Evolutionary conservation across 2,329 filamentous ascomycete genomes (phyloP), one percentile per base, ranked within the genome.

Genomic region (Pyrenophora seminiperda): DNA sequence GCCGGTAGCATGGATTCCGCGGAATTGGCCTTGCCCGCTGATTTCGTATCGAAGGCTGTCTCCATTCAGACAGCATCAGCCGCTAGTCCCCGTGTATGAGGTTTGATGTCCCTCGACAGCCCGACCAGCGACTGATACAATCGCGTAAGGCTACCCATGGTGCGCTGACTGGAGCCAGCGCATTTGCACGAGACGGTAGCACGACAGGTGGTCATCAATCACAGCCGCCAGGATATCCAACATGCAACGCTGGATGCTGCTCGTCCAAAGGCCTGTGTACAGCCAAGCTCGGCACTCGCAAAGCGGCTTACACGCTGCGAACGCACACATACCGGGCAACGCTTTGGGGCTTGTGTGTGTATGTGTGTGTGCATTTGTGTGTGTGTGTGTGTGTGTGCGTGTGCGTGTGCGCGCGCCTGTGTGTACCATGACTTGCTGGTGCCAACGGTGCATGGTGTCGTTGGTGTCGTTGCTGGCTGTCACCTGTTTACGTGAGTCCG

Each of bases 121-220:
- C 30, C 17, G 47, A 48, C 47, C 56, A 24, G 54, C 48, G 13
- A 29, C 27, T 57, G 54, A 52, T 55, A 55, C 59, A 17, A 47
- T 50, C 41, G 40, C 42, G 18, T 47, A 51, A 56, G 54, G 47
- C 54, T 56, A 46, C 55, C 54, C 45, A 47, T 59, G 57, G 51
- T 54, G 42, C 50, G 32, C 46, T 65, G 53, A 65, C 58, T 68
- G 64, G 64, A 66, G 65, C 64, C 67, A 70, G 61, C 66, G 53
- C 65, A 68, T 58, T 20, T 54, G 44, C 47, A 43, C 31, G 36
- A 34, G 24, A 37, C 19, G 36, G 59, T 68, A 47, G 44, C 59
- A 69, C 65, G 38, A 47, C 66, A 66, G 56, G 15, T 40, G 32
- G 47, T 54, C 49, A 42, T 49, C 24, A 34, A 33, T 45, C 53